Conservation (phyloP, 495 filamentous ascomycete species). For the Bryoglossum gracile region DNA sequence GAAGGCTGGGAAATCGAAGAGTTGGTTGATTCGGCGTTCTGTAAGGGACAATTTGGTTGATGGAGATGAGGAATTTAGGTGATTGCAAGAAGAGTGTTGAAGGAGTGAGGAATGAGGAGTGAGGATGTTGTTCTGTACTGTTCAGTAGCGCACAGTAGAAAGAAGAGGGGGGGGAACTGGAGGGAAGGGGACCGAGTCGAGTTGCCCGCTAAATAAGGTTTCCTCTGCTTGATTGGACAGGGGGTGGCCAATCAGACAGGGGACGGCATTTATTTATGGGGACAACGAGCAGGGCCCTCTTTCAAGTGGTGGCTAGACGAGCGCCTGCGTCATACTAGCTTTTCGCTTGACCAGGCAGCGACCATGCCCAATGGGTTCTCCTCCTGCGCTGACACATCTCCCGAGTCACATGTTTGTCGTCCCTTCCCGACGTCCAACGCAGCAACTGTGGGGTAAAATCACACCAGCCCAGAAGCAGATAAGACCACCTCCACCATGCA, state of each 20-base stretch:
- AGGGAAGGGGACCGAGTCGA: neutral
- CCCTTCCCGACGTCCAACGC: too few relatives aligned
- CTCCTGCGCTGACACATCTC: too few relatives aligned
- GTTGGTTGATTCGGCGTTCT: too few relatives aligned
- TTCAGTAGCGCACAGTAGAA: too few relatives aligned
- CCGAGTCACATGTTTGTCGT: too few relatives aligned
- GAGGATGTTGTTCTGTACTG: too few relatives aligned
- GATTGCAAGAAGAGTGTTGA: neutral
- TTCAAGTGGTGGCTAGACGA: neutral
- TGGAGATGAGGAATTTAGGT: neutral
- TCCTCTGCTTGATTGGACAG: neutral
- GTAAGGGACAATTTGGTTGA: neutral
- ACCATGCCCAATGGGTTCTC: too few relatives aligned
- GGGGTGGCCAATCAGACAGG: neutral
- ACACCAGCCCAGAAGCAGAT: constrained; percentile 4
- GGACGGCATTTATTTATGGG: neutral
- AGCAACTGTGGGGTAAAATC: constrained; percentile 5
- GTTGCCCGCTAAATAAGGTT: neutral
- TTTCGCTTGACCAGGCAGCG: too few relatives aligned
- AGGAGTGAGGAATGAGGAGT: neutral
- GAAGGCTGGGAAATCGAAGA: neutral
- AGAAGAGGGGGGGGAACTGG: neutral
- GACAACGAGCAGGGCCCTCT: neutral
- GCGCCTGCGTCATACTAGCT: constrained; percentile 6
- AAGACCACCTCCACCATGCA: neutral